Conservation (phyloP, 2,329 filamentous ascomycete species). For the Colletotrichum trifolii region DNA sequence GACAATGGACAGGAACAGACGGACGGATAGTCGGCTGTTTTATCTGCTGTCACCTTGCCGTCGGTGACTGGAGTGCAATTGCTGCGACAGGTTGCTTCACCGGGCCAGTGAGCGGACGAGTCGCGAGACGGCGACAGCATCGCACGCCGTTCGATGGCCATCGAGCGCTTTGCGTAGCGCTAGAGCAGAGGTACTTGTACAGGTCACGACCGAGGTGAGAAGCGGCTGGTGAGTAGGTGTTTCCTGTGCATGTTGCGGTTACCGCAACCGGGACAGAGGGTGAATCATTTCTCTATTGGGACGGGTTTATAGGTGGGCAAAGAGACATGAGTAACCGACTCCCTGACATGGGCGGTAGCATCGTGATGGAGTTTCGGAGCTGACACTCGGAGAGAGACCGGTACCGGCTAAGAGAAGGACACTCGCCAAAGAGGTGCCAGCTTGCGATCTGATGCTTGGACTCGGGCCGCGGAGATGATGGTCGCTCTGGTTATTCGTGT, state of each 20-base stretch:
- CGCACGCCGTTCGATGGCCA: constrained; percentile 19
- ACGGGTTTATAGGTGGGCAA: constrained; percentile 9
- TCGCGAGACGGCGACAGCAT: constrained; percentile 18
- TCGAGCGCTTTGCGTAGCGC: constrained; percentile 13
- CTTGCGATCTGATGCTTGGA: constrained; percentile 20
- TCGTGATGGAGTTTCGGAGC: background rate
- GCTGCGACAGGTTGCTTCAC: constrained; percentile 13
- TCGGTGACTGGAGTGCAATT: constrained; percentile 1
- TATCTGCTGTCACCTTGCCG: background rate
- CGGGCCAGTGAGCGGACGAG: constrained; percentile 20
- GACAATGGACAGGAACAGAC: background rate
- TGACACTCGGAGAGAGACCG: no score
- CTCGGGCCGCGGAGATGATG: background rate
- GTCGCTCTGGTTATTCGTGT: background rate
- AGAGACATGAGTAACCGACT: constrained; percentile 13
- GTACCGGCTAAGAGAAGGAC: constrained; percentile 7
- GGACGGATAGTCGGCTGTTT: background rate
- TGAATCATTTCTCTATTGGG: constrained; percentile 5
- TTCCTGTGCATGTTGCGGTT: background rate
- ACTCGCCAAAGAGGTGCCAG: constrained; percentile 20
- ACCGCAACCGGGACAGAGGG: constrained; percentile 1
- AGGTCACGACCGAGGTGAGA: constrained; percentile 22
- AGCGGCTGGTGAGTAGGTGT: constrained; percentile 3
- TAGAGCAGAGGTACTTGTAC: background rate
- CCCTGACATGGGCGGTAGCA: constrained; percentile 15